phyloP scores from a whole-genome alignment of 768 basidiomycete species.

The Baorangia bicolor region DNA sequence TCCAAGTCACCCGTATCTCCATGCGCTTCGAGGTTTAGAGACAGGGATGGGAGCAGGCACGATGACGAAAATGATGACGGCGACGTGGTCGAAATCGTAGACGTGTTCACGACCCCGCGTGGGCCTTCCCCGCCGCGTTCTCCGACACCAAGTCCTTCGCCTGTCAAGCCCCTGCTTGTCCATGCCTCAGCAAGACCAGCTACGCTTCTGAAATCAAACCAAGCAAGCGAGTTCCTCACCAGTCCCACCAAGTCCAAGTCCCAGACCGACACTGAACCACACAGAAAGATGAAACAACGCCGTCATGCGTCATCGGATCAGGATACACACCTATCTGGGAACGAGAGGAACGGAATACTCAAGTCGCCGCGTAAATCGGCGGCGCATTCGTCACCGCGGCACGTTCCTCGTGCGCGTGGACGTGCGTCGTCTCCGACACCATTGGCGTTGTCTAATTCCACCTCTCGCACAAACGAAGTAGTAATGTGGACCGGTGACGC shows the following conservation, averaged over 20 bases:
- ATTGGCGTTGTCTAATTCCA: not conserved
- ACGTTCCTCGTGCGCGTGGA: not conserved
- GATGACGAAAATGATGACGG: not conserved
- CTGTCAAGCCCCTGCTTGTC: not conserved
- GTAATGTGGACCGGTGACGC: not conserved
- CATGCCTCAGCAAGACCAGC: not conserved
- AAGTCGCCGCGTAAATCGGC: slow-evolving; percentile 29
- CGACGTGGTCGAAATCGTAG: slow-evolving; percentile 10
- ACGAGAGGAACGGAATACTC: slow-evolving; percentile 3
- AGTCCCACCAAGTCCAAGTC: slow-evolving; percentile 10
- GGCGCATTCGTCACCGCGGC: slow-evolving; percentile 26
- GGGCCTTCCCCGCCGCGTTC: slow-evolving; percentile 22
- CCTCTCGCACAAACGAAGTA: not conserved
- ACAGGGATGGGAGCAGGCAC: not conserved
- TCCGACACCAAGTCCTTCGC: slow-evolving; percentile 20
- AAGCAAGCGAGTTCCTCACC: slow-evolving; percentile 3
- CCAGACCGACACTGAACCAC: not conserved
- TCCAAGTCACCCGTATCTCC: not conserved
- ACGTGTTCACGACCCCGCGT: slow-evolving; percentile 25
- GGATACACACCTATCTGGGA: slow-evolving; percentile 1
- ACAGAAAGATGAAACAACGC: not conserved
- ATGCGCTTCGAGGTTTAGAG: not conserved
- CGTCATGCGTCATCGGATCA: not conserved
- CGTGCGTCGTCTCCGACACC: slow-evolving; percentile 17
- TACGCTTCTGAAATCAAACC: not conserved